Conservation (phyloP, 345 rosid genomes). For the Cardamine resedifolia region DNA sequence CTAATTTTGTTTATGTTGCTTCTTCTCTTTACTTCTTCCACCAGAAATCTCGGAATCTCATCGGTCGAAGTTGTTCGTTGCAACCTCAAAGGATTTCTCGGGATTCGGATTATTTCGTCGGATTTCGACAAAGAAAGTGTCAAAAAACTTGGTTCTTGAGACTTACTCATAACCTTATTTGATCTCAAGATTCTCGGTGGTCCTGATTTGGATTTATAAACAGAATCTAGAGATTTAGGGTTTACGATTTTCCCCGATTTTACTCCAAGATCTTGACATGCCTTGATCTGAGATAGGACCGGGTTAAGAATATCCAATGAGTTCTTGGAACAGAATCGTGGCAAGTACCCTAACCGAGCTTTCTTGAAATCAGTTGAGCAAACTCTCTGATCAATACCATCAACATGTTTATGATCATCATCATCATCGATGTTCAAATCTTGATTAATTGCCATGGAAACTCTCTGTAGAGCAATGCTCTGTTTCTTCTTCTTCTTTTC, state of each 20-base stretch:
- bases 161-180: constrained; percentile 39
- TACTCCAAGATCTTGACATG: constrained; percentile 24
- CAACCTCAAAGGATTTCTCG: constrained; percentile 28
- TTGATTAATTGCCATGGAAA: constrained; percentile 34
- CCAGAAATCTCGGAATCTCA: constrained; percentile 29
- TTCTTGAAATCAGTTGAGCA: constrained; percentile 23
- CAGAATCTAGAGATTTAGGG: background rate
- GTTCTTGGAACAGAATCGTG: constrained; percentile 30
- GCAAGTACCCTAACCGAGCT: constrained; percentile 20
- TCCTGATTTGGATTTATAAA: constrained; percentile 41
- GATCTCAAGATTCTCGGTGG: constrained; percentile 55
- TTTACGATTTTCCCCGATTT: background rate
- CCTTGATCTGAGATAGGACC: constrained; percentile 24
- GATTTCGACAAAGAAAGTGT: constrained; percentile 43
- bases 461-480: constrained; percentile 24
- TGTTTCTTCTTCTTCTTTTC: constrained; percentile 40
- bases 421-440: constrained; percentile 1
- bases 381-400: background rate
- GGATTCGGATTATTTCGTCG: background rate
- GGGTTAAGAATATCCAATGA: constrained; percentile 32
- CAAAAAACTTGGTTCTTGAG: constrained; percentile 49
- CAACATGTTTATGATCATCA: background rate
- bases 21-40: constrained; percentile 36
- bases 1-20: constrained; percentile 9
- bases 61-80: constrained; percentile 17